Conservation (phyloP, 192 early-diverging fungal species). For the Backusella psychrophila region DNA sequence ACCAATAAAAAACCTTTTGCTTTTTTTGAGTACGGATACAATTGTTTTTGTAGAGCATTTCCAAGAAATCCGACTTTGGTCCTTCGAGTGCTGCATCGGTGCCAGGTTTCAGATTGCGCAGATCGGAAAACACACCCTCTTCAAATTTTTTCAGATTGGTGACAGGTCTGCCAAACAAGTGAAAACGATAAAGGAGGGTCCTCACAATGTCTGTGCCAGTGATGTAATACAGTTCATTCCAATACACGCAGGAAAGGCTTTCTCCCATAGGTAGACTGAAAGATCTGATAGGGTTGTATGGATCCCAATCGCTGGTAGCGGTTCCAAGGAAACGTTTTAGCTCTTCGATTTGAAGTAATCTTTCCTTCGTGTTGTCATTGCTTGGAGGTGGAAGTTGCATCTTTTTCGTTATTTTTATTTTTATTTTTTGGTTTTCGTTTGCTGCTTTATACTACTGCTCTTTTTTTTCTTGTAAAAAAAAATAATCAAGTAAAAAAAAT, state of each 20-base stretch:
- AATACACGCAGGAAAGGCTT: conserved; percentile 87
- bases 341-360: conserved; percentile 42
- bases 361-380: conserved; percentile 13
- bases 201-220: conserved; percentile 97
- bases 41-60: conserved; percentile 92
- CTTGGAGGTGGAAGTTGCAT: conserved; percentile 20
- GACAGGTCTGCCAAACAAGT: conserved; percentile 85
- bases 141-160: conserved; percentile 95
- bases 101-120: conserved; percentile 93
- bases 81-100: conserved; percentile 89
- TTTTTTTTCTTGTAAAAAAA: not conserved
- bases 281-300: conserved; percentile 48
- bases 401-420: not conserved
- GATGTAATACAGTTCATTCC: conserved; percentile 92
- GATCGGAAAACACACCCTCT: conserved; percentile 96
- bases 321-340: conserved; percentile 61
- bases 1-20: conserved; percentile 99
- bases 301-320: conserved; percentile 64
- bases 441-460: not conserved
- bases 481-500: not conserved
- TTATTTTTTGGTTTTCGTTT: not conserved
- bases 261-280: conserved; percentile 82
- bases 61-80: conserved; percentile 90
- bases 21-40: conserved; percentile 98
- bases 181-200: conserved; percentile 88